Evolutionary conservation across 441 rosid species (phyloP).

Genomic region (Croton laevigatus): DNA sequence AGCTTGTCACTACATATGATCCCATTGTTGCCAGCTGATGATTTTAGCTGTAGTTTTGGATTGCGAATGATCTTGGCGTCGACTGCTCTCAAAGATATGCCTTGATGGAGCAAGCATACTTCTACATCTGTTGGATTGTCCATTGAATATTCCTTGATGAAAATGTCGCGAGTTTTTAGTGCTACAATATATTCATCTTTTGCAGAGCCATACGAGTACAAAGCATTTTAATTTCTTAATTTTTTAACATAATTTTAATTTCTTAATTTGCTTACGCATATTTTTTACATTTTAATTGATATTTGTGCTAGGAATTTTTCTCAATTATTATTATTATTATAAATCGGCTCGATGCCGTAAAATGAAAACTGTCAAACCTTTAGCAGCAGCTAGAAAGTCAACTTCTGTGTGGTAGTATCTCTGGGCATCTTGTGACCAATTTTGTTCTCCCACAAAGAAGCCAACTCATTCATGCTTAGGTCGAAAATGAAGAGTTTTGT

Average conservation of each 20-base stretch:
- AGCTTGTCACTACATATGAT: neutral
- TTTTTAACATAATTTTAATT: no score
- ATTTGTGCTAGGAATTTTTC: no score
- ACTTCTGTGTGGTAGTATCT: slow-evolving; percentile 31
- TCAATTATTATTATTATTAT: no score
- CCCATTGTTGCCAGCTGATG: neutral
- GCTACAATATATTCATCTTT: slow-evolving; percentile 42
- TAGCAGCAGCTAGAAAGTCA: slow-evolving; percentile 36
- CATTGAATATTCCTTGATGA: slow-evolving; percentile 42
- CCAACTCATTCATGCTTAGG: slow-evolving; percentile 50
- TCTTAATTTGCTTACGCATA: no score
- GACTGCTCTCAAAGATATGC: slow-evolving; percentile 29
- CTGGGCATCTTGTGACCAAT: slow-evolving; percentile 41
- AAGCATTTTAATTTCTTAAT: no score
- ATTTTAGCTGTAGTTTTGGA: neutral
- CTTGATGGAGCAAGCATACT: slow-evolving; percentile 34
- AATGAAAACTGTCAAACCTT: slow-evolving; percentile 25
- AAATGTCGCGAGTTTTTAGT: slow-evolving; percentile 46
- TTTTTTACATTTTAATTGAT: no score
- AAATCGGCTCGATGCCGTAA: no score
- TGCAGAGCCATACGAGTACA: slow-evolving; percentile 7
- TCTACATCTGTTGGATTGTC: slow-evolving; percentile 32
- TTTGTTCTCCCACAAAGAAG: slow-evolving; percentile 46
- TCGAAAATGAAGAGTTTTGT: slow-evolving; percentile 42
- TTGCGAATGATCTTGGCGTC: slow-evolving; percentile 13